Evolutionary conservation across 768 basidiomycete species (phyloP).

Genomic region (Mycena haematopus): DNA sequence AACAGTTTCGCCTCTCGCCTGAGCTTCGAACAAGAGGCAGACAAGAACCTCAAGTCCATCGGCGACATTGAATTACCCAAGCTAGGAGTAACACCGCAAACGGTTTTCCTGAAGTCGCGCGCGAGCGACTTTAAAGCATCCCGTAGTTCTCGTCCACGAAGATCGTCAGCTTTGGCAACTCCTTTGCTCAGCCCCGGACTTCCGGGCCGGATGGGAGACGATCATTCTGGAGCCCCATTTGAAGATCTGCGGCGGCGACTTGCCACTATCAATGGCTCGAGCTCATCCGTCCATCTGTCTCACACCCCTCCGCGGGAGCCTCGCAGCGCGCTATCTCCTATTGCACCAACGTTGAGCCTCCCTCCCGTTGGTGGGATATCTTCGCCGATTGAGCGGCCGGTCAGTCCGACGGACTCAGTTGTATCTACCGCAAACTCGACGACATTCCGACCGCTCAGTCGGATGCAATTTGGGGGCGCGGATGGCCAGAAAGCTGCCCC

Average conservation of each 20-base stretch:
- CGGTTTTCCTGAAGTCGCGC: conserved; percentile 81
- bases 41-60: conserved; percentile 65
- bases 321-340: conserved; percentile 47
- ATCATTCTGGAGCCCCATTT: conserved; percentile 65
- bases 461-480: conserved; percentile 71
- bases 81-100: conserved; percentile 88
- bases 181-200: conserved; percentile 58
- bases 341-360: conserved; percentile 38
- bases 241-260: conserved; percentile 81
- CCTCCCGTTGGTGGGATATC: conserved; percentile 34
- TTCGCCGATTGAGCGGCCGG: conserved; percentile 58
- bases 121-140: conserved; percentile 44
- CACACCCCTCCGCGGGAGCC: conserved; percentile 52
- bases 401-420: conserved; percentile 85
- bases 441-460: conserved; percentile 60
- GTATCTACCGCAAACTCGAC: conserved; percentile 74
- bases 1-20: conserved; percentile 71
- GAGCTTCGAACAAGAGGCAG: conserved; percentile 66
- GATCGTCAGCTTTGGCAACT: conserved; percentile 47
- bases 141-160: conserved; percentile 51
- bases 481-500: conserved; percentile 90
- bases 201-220: conserved; percentile 55
- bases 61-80: conserved; percentile 83
- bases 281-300: conserved; percentile 61
- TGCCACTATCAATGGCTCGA: conserved; percentile 77